Evolutionary conservation across 2,329 filamentous ascomycete species (phyloP).

Genomic region (Aureobasidium mangrovei): DNA sequence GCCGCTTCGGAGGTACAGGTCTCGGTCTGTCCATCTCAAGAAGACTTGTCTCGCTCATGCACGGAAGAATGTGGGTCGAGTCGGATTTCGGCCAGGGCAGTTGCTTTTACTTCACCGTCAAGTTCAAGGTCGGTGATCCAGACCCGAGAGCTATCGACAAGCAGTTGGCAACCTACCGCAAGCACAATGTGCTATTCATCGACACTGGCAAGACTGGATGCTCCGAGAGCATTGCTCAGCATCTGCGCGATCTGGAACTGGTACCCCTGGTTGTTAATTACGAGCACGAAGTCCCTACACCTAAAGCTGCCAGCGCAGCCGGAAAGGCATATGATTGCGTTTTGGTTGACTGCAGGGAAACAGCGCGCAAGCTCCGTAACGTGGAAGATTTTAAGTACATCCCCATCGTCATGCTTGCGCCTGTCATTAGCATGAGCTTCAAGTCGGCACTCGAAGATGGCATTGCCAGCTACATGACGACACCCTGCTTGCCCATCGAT

Average conservation of each 20-base stretch:
- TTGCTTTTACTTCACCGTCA: conserved; percentile 93
- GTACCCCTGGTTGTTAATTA: conserved; percentile 76
- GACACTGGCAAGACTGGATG: conserved; percentile 78
- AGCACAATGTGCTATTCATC: conserved; percentile 87
- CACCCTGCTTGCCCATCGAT: conserved; percentile 87
- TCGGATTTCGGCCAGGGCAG: conserved; percentile 87
- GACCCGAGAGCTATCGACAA: conserved; percentile 71
- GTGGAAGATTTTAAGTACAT: conserved; percentile 97
- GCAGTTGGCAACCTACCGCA: conserved; percentile 81
- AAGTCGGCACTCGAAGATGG: conserved; percentile 91
- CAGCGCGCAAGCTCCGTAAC: conserved; percentile 72
- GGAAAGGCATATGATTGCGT: conserved; percentile 83
- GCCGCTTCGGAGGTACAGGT: conserved; percentile 91
- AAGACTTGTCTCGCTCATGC: conserved; percentile 90
- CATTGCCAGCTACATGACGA: conserved; percentile 99
- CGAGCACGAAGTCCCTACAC: conserved; percentile 55
- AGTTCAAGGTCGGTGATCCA: conserved; percentile 73
- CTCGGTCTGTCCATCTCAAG: conserved; percentile 92
- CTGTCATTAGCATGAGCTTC: conserved; percentile 79
- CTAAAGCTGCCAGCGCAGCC: conserved; percentile 42
- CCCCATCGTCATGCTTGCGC: conserved; percentile 84
- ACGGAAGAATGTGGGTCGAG: conserved; percentile 91
- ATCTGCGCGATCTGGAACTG: conserved; percentile 71
- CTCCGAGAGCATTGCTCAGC: conserved; percentile 64
- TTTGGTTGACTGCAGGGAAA: conserved; percentile 87